Evolutionary conservation across 2,329 filamentous ascomycete species (phyloP).

Genomic region (Cladosporium sp.): DNA sequence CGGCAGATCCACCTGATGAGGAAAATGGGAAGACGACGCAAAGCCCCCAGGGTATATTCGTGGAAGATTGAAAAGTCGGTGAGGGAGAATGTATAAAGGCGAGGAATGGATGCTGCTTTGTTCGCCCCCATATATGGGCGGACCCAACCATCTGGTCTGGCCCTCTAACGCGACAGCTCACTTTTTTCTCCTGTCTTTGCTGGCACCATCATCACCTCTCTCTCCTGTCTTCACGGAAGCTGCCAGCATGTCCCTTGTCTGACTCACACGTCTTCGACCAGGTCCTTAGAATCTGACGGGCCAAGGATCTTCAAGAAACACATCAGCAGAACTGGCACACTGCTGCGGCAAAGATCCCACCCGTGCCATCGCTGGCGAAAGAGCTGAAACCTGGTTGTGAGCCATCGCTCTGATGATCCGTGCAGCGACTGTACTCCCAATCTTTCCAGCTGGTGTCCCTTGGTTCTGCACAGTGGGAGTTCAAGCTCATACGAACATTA

Average conservation of each 20-base stretch:
- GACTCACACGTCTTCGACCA: neutral
- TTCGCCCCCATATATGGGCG: slow-evolving; percentile 5
- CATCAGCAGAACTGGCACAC: neutral
- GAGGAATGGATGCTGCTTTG: slow-evolving; percentile 8
- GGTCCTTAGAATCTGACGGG: neutral
- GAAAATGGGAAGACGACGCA: slow-evolving; percentile 1
- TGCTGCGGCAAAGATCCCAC: slow-evolving; percentile 1
- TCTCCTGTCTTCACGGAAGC: slow-evolving; percentile 1
- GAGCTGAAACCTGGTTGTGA: neutral
- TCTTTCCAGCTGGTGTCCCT: neutral
- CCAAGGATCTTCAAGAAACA: slow-evolving; percentile 1
- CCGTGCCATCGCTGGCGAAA: slow-evolving; percentile 1
- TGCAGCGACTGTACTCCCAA: slow-evolving; percentile 6
- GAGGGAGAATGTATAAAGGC: neutral
- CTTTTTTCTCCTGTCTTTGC: neutral
- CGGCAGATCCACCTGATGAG: slow-evolving; percentile 7
- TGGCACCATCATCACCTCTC: slow-evolving; percentile 2
- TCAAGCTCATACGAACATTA: neutral
- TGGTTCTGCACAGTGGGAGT: neutral
- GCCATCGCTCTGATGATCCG: neutral
- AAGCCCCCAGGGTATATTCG: neutral
- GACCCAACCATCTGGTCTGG: neutral
- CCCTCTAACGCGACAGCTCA: neutral
- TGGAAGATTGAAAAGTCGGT: slow-evolving; percentile 6
- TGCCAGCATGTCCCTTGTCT: slow-evolving; percentile 9